Base-by-base conservation (phyloP, 768 basidiomycete genomes). In the Naganishia antarctica region DNA sequence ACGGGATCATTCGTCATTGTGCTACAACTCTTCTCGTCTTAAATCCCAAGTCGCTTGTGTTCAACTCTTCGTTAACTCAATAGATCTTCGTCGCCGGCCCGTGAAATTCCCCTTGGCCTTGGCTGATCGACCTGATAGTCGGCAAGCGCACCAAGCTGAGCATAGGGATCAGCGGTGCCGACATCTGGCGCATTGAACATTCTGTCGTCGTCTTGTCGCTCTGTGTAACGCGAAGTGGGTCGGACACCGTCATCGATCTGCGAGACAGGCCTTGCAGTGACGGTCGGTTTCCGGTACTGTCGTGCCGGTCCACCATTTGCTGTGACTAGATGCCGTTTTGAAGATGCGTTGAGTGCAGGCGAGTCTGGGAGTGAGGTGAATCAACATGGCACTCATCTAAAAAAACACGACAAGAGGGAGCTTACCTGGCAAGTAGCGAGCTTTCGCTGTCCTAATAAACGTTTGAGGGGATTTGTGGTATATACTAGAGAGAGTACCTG, bases 401-500 rank as follows among this genome's bases (percentile, higher is more conserved):
- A n/a, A n/a, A n/a, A n/a, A n/a, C n/a, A n/a, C n/a, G n/a, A n/a
- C n/a, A n/a, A n/a, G n/a, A n/a, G n/a, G n/a, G n/a, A n/a, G 43
- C 68, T 53, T 46, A 70, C 69, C 69, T 43, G 74, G 74, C 61
- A 97, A 81, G 26, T 89, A 88, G 73, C 85, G 89, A 43, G 90
- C 88, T 46, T 85, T 82, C 8, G 92, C 90, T 69, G 87, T 87
- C 25, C 93, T 87, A 71, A 97, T 97, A 79, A 97, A 97, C 1
- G 91, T 94, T 89, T 91, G 46, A 16, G 93, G 93, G 71, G 92
- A 92, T 80, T 97, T 96, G 81, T 97, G 94, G 78, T 97, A 99
- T 64, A 99, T 94, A 65, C 91, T 93, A 28, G 91, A 89, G 29
- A 98, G 79, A 13, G 90, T 92, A 5, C 90, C 94, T 0, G 94